phyloP scores from a whole-genome alignment of 2,329 filamentous ascomycete species.

The Hypomyces perniciosus region DNA sequence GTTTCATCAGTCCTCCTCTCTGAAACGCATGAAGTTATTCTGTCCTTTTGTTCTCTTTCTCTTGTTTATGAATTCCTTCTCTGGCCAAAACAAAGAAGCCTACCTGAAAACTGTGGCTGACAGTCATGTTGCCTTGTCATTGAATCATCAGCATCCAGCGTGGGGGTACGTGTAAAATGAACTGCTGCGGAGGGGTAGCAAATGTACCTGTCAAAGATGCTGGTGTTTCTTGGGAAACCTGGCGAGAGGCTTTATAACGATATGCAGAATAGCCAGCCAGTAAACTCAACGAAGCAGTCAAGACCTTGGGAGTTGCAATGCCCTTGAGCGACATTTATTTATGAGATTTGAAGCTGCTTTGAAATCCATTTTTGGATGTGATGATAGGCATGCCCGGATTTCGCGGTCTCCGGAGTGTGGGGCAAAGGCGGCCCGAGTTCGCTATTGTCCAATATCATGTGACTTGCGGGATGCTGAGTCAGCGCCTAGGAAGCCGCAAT shows the following conservation, averaged over 20 bases:
- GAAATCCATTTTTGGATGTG: conserved; percentile 7
- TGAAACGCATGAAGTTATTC: neutral
- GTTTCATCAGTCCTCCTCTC: conserved; percentile 29
- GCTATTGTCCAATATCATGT: neutral
- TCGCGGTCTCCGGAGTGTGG: no score
- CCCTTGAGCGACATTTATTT: conserved; percentile 12
- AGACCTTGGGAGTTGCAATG: conserved; percentile 19
- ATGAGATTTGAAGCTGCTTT: conserved; percentile 8
- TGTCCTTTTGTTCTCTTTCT: conserved; percentile 7
- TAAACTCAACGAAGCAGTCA: conserved; percentile 24
- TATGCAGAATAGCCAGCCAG: conserved; percentile 26
- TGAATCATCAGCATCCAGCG: conserved; percentile 10
- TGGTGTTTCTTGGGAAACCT: conserved; percentile 14
- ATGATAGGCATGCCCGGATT: no score
- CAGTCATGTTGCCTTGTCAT: conserved; percentile 34
- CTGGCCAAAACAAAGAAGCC: conserved; percentile 12
- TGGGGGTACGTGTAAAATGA: conserved; percentile 2
- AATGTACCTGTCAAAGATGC: neutral
- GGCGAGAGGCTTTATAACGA: conserved; percentile 20
- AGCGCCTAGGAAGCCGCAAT: conserved; percentile 1
- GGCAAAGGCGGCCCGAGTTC: no score
- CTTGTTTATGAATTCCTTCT: neutral
- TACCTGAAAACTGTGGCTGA: conserved; percentile 43
- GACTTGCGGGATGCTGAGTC: conserved; percentile 2
- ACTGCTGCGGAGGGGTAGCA: neutral